Conservation (phyloP, 2,329 filamentous ascomycete genomes). For the Monosporascus ibericus region DNA sequence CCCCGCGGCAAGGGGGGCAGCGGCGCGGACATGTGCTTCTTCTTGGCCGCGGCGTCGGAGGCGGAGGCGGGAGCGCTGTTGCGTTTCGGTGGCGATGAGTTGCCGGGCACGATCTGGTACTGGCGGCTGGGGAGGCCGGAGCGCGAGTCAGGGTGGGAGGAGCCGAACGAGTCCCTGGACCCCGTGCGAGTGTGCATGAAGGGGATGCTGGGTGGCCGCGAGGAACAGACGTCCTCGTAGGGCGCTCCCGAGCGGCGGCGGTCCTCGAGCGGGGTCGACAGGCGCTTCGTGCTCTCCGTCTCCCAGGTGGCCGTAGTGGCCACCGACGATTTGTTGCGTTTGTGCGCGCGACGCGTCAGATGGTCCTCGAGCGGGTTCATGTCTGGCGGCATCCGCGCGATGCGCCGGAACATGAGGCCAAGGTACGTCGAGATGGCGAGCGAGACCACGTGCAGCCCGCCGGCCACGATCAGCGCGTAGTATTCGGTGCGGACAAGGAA, state of each 20-base stretch:
- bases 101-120: conserved; percentile 42
- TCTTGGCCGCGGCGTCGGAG: conserved; percentile 27
- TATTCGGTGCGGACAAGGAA: conserved; percentile 63
- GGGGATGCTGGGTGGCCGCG: conserved; percentile 54
- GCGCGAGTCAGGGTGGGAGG: conserved; percentile 46
- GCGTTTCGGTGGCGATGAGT: conserved; percentile 29
- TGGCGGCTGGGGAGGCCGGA: conserved; percentile 49
- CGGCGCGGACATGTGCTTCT: conserved; percentile 39
- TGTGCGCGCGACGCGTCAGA: conserved; percentile 71
- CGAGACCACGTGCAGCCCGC: conserved; percentile 64
- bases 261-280: conserved; percentile 39
- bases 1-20: conserved; percentile 28
- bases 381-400: conserved; percentile 77
- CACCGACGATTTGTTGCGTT: conserved; percentile 62
- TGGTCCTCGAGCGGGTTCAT: conserved; percentile 92
- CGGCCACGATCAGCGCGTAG: conserved; percentile 58
- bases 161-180: conserved; percentile 52
- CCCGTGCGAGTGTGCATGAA: conserved; percentile 73
- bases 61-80: conserved; percentile 34
- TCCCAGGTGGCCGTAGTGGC: conserved; percentile 36
- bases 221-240: conserved; percentile 34
- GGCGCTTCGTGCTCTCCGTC: conserved; percentile 53
- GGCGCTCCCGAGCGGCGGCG: conserved; percentile 37
- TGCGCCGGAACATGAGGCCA: conserved; percentile 72
- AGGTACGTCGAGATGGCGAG: conserved; percentile 69